phyloP scores from a whole-genome alignment of 2,329 filamentous ascomycete species.

The Aspergillus neotritici region DNA sequence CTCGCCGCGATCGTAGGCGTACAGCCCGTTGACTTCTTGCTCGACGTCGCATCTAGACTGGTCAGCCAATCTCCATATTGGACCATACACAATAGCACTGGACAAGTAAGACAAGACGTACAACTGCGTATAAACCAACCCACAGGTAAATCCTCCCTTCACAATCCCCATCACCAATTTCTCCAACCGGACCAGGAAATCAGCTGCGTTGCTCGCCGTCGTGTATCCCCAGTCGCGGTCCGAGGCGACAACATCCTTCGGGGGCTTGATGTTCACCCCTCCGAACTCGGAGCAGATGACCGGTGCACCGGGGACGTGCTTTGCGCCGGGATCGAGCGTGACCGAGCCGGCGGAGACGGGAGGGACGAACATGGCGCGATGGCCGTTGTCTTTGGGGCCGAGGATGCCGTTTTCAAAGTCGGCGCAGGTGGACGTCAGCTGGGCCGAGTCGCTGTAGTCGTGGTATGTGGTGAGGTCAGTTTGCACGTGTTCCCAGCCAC shows the following conservation, averaged over 20 bases:
- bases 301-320: slow-evolving; percentile 52
- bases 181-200: slow-evolving; percentile 55
- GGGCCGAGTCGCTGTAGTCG: slow-evolving; percentile 58
- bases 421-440: slow-evolving; percentile 51
- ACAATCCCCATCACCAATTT: slow-evolving; percentile 56
- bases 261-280: slow-evolving; percentile 59
- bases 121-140: slow-evolving; percentile 63
- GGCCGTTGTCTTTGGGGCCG: slow-evolving; percentile 42
- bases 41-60: slow-evolving; percentile 51
- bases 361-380: slow-evolving; percentile 50
- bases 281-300: slow-evolving; percentile 64
- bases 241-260: slow-evolving; percentile 35
- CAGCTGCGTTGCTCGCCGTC: slow-evolving; percentile 55
- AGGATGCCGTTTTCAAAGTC: slow-evolving; percentile 50
- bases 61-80: background rate
- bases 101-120: slow-evolving; percentile 39
- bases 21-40: slow-evolving; percentile 63
- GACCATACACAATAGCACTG: too few relatives aligned
- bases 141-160: slow-evolving; percentile 52
- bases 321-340: slow-evolving; percentile 44
- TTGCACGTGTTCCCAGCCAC: slow-evolving; percentile 63
- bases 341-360: slow-evolving; percentile 33
- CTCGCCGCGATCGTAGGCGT: slow-evolving; percentile 56
- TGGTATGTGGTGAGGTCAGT: slow-evolving; percentile 64
- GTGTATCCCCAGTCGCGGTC: slow-evolving; percentile 63